phyloP scores from a whole-genome alignment of 108 stramenopile species.

The Thalassiosira profunda region DNA sequence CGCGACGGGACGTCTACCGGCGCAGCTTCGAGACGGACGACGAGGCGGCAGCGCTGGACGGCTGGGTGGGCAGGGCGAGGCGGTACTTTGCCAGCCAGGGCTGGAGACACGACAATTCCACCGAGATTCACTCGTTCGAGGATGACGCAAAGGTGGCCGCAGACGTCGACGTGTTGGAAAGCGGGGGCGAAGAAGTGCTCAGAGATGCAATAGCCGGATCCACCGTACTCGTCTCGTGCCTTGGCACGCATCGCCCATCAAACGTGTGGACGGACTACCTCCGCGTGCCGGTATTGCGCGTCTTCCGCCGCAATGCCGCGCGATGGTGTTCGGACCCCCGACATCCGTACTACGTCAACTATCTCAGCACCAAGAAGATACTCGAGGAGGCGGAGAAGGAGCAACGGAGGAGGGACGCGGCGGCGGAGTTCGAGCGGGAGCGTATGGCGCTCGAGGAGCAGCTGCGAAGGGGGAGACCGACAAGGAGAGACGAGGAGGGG shows the following conservation, averaged over 20 bases:
- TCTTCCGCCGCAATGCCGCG: slow-evolving; percentile 55
- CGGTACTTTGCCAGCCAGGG: background rate
- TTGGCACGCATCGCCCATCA: slow-evolving; percentile 61
- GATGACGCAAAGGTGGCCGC: slow-evolving; percentile 30
- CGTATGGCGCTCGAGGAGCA: slow-evolving; percentile 12
- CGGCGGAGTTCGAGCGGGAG: slow-evolving; percentile 28
- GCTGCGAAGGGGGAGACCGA: slow-evolving; percentile 10
- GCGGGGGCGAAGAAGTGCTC: slow-evolving; percentile 53
- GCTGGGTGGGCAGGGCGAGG: slow-evolving; percentile 2
- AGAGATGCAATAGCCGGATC: slow-evolving; percentile 54
- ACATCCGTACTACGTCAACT: slow-evolving; percentile 81
- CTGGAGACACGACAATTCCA: background rate
- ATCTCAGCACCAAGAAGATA: slow-evolving; percentile 55
- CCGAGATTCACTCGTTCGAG: slow-evolving; percentile 30
- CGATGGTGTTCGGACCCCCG: slow-evolving; percentile 66
- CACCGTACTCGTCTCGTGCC: slow-evolving; percentile 70
- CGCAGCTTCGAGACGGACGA: background rate
- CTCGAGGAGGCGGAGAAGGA: slow-evolving; percentile 71
- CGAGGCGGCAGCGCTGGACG: background rate
- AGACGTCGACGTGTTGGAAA: slow-evolving; percentile 25
- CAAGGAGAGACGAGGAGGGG: slow-evolving; percentile 33
- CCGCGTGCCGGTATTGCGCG: slow-evolving; percentile 50
- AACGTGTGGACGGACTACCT: slow-evolving; percentile 72
- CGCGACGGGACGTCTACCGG: slow-evolving; percentile 22
- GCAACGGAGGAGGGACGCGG: slow-evolving; percentile 57